These are phyloP conservation scores for Corchorus olitorius DNA, from an alignment of 345 rosid genomes.

Conservation along the genomic window DNA sequence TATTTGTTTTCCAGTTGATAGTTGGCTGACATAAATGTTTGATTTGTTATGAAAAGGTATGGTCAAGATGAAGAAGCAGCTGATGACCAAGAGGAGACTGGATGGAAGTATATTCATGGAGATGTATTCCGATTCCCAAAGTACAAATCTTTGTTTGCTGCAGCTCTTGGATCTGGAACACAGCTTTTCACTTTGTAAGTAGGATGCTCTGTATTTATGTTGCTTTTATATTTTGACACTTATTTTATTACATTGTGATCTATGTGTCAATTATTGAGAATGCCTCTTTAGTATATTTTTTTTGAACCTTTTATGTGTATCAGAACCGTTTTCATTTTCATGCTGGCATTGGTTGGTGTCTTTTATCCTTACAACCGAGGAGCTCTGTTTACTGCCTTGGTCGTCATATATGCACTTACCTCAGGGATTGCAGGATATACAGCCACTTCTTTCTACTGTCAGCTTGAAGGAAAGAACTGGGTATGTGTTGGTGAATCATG, in stretches of 20 bases:
- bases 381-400: slow-evolving; percentile 86
- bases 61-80: slow-evolving; percentile 90
- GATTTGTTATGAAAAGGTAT: slow-evolving; percentile 42
- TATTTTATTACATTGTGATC: slow-evolving; percentile 3
- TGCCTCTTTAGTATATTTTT: not conserved
- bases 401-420: slow-evolving; percentile 83
- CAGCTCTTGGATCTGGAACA: slow-evolving; percentile 77
- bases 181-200: slow-evolving; percentile 78
- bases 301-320: not conserved
- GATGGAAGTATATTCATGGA: slow-evolving; percentile 90
- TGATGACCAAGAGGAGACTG: slow-evolving; percentile 87
- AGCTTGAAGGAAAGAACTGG: slow-evolving; percentile 92
- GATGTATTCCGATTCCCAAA: slow-evolving; percentile 85
- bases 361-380: slow-evolving; percentile 95
- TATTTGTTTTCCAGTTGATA: not conserved
- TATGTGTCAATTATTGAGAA: slow-evolving; percentile 3
- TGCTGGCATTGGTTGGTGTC: slow-evolving; percentile 88
- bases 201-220: slow-evolving; percentile 21
- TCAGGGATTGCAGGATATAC: slow-evolving; percentile 90
- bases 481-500: slow-evolving; percentile 34
- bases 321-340: slow-evolving; percentile 78
- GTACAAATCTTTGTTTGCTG: slow-evolving; percentile 70
- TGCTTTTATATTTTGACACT: not conserved
- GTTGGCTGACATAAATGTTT: not conserved
- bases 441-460: slow-evolving; percentile 83